Conservation (phyloP, 164 flowering plant genomes). For the Vitis labrusca region DNA sequence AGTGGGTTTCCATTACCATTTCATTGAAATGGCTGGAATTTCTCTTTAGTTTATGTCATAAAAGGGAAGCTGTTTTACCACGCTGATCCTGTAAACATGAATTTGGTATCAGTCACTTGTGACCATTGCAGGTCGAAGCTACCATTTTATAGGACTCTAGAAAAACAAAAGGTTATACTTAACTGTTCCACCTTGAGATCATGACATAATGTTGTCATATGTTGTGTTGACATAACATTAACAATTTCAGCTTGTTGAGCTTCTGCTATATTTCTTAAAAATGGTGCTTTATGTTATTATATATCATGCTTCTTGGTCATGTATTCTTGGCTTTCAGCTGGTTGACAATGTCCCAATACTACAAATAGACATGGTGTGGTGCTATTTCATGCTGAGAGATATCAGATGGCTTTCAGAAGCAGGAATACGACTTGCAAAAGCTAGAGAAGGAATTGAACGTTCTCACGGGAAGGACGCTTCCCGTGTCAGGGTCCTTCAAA, state of each 20-base stretch:
- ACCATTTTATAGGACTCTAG: neutral
- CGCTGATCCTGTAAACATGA: no score
- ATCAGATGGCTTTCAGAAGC: constrained; percentile 84
- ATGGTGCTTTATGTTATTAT: neutral
- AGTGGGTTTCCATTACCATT: neutral
- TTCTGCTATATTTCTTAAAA: neutral
- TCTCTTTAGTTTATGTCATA: no score
- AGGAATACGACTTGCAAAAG: constrained; percentile 74
- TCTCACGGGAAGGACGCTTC: constrained; percentile 75
- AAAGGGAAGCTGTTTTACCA: no score
- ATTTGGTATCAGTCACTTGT: no score
- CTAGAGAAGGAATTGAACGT: constrained; percentile 79
- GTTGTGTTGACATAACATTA: neutral
- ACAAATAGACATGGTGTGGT: constrained; percentile 97
- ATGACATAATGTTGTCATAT: neutral
- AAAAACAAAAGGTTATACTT: neutral
- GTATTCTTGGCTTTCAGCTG: constrained; percentile 40
- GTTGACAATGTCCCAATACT: constrained; percentile 87
- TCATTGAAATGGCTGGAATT: neutral
- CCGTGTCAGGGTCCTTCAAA: constrained; percentile 69
- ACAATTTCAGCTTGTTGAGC: neutral
- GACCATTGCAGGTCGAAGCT: neutral
- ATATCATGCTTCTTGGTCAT: neutral
- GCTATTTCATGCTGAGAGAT: constrained; percentile 91
- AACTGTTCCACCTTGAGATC: neutral